phyloP scores from a whole-genome alignment of 352 stramenopile genomes.

The Globisporangium radiosum region DNA sequence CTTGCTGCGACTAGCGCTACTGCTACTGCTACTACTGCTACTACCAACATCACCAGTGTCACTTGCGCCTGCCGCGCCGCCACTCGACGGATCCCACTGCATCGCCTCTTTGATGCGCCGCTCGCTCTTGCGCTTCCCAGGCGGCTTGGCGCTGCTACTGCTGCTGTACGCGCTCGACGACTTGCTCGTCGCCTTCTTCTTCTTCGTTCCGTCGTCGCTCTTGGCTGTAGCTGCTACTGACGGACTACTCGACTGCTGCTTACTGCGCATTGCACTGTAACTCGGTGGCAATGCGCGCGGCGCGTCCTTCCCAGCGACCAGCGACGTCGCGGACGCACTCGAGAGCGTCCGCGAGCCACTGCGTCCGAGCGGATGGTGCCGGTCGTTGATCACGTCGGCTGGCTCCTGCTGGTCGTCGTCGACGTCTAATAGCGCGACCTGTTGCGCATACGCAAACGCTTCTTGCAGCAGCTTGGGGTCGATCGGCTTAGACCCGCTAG shows the following conservation, averaged over 20 bases:
- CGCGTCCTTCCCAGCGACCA: conserved; percentile 1
- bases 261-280: neutral
- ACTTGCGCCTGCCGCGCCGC: neutral
- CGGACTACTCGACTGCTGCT: conserved; percentile 5
- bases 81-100: conserved; percentile 13
- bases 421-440: conserved; percentile 38
- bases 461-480: conserved; percentile 65
- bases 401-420: conserved; percentile 28
- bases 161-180: conserved; percentile 26
- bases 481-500: conserved; percentile 26
- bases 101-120: conserved; percentile 15
- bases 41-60: conserved; percentile 6
- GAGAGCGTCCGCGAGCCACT: conserved; percentile 6
- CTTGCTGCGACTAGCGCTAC: conserved; percentile 14
- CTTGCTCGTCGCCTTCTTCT: conserved; percentile 25
- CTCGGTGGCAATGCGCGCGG: neutral
- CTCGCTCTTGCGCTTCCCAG: conserved; percentile 31
- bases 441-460: conserved; percentile 65
- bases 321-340: conserved; percentile 4
- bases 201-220: conserved; percentile 13
- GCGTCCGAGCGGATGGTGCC: conserved; percentile 4
- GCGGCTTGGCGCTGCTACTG: neutral
- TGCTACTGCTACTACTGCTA: conserved; percentile 1
- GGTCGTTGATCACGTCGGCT: conserved; percentile 10
- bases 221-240: neutral